Base-by-base conservation (phyloP, 140 eudicot species). In the Anethum foeniculum region DNA sequence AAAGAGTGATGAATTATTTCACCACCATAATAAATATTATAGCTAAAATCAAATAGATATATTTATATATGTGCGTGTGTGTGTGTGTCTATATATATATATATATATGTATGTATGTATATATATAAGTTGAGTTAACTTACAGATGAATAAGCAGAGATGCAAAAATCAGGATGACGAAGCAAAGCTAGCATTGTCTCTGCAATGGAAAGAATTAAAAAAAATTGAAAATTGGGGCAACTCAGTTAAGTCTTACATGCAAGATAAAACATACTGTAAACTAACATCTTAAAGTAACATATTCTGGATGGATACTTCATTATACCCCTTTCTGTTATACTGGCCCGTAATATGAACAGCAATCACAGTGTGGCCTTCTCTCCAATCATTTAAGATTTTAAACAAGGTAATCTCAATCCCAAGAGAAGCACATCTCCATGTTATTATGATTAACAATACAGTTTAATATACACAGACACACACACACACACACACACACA, bases 151-250 rank as follows among this genome's bases (percentile, higher is more conserved):
- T 94, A 92, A 81, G 89, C 94, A 64, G 94, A 94, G 79, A 92
- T 92, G 93, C 96, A 94, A 87, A 86, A 94, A 87, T 92, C 97
- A 77, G 97, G 96, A 85, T 94, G 94, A 84, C 96, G 91, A 77
- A 94, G 97, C 84, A 94, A 86, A 85, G 97, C 97, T 68, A 91
- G 86, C 43, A 86, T 86, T 32, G 98, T 90, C 89, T 92, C 98
- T 92, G 96, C 84, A 90, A 88, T 82, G 49, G 81, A 81, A 80
- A 39, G 56, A 44, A 80, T 68, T 7, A 64, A 49, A 49, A 49
- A 18, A 78, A 75, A 48, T 65, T 60, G 77, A 46, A 54, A 19
- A 67, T 4, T n/a, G 79, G 79, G 49, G 75, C 41, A 44, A 51
- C 76, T 78, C 12, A 0, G 23, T 28, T 30, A 71, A 13, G 25